Evolutionary conservation across 2,329 filamentous ascomycete species (phyloP).

Genomic region (Sphaerostilbella broomeana): DNA sequence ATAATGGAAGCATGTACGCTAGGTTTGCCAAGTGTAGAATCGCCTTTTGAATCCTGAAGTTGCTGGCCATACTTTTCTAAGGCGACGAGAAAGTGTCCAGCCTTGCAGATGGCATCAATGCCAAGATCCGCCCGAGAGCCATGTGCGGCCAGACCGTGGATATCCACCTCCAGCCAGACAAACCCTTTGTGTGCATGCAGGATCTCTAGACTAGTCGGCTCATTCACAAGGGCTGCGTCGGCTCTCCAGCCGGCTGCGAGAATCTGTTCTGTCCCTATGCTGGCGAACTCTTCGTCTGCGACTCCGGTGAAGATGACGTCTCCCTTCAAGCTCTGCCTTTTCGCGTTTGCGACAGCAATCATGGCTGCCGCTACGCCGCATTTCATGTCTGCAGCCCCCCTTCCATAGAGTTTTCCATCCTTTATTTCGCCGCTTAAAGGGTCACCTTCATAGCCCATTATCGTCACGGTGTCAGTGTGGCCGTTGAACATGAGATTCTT

Average conservation of each 20-base stretch:
- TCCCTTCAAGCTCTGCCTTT: slow-evolving; percentile 34
- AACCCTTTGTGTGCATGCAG: slow-evolving; percentile 46
- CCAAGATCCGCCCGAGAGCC: slow-evolving; percentile 39
- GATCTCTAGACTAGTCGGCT: slow-evolving; percentile 39
- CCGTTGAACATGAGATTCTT: slow-evolving; percentile 47
- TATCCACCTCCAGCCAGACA: slow-evolving; percentile 36
- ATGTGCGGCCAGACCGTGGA: slow-evolving; percentile 36
- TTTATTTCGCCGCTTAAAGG: slow-evolving; percentile 36
- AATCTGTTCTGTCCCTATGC: slow-evolving; percentile 44
- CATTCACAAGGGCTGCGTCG: slow-evolving; percentile 44
- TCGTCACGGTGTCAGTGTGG: slow-evolving; percentile 46
- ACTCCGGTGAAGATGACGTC: slow-evolving; percentile 48
- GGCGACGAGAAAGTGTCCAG: slow-evolving; percentile 40
- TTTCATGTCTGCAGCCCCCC: slow-evolving; percentile 48
- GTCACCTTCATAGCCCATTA: slow-evolving; percentile 39
- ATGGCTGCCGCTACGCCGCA: slow-evolving; percentile 42
- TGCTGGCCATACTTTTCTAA: slow-evolving; percentile 35
- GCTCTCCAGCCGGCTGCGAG: slow-evolving; percentile 46
- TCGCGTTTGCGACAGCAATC: slow-evolving; percentile 33
- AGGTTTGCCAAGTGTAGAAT: slow-evolving; percentile 30
- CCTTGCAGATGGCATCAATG: slow-evolving; percentile 42
- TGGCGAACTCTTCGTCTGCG: slow-evolving; percentile 46
- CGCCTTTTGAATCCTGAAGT: slow-evolving; percentile 24
- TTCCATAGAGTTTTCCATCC: slow-evolving; percentile 36
- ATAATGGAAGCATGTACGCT: slow-evolving; percentile 43